A percentile compares a stretch with the other conserved stretches of the same genome.
These are phyloP conservation scores for Penicillium waksmanii DNA, from an alignment of 495 filamentous ascomycete species.

Conservation along the genomic window DNA sequence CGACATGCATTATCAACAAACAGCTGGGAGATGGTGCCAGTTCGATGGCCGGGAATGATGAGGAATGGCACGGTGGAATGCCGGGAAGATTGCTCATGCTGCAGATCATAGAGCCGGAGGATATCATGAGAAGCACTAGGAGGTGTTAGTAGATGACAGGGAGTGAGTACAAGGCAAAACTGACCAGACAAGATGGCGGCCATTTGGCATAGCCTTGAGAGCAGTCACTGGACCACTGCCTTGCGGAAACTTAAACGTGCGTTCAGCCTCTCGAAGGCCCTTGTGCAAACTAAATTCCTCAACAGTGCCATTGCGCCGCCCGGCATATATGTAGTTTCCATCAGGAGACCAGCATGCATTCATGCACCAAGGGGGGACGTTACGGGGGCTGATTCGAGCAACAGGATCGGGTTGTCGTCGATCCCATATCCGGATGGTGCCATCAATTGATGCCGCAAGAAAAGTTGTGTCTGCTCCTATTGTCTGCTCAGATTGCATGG, in stretches of 20 bases:
- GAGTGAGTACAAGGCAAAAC: constrained; percentile 23
- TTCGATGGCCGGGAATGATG: constrained; percentile 91
- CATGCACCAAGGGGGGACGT: constrained; percentile 96
- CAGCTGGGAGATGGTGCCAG: constrained; percentile 82
- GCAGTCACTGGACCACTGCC: constrained; percentile 89
- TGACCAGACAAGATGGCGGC: constrained; percentile 87
- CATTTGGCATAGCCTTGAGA: constrained; percentile 89
- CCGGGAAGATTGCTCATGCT: constrained; percentile 63
- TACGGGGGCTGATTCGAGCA: constrained; percentile 72
- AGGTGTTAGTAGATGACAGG: constrained; percentile 10
- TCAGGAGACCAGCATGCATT: constrained; percentile 96
- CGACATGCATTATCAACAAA: constrained; percentile 86
- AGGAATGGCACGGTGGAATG: constrained; percentile 88
- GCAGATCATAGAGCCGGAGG: constrained; percentile 86
- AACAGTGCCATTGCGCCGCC: constrained; percentile 89
- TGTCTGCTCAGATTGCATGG: constrained; percentile 40
- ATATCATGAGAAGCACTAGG: constrained; percentile 89
- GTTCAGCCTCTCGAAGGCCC: constrained; percentile 70
- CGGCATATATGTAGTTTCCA: constrained; percentile 94
- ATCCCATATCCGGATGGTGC: constrained; percentile 90
- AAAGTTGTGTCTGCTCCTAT: constrained; percentile 69
- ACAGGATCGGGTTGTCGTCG: constrained; percentile 75
- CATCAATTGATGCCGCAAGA: constrained; percentile 84
- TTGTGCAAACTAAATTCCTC: constrained; percentile 93
- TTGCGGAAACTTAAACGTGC: constrained; percentile 87